A percentile compares a stretch with the other conserved stretches of the same genome.
Evolutionary conservation across 2,329 filamentous ascomycete genomes (phyloP).

Genomic region (Trichocomaceae sp.): DNA sequence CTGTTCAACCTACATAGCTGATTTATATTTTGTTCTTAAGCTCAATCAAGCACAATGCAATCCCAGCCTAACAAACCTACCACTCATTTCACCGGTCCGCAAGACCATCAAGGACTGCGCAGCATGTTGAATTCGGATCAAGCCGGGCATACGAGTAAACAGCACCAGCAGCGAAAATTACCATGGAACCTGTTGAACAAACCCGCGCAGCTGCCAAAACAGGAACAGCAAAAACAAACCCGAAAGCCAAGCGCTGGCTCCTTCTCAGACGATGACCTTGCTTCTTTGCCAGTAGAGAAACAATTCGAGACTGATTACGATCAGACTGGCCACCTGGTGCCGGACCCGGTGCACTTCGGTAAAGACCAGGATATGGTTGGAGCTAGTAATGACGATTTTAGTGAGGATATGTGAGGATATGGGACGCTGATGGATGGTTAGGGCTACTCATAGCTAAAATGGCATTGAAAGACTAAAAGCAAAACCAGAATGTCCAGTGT

Average conservation of each 20-base stretch:
- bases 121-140: neutral
- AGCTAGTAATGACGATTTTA: constrained; percentile 11
- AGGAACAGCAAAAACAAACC: neutral
- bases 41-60: neutral
- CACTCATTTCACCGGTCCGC: constrained; percentile 4
- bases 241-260: constrained; percentile 1
- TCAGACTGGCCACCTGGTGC: constrained; percentile 7
- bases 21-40: neutral
- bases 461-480: neutral
- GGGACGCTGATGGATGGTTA: too few species aligned
- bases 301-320: constrained; percentile 14
- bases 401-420: neutral
- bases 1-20: too few species aligned
- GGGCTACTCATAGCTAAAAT: neutral
- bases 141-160: neutral
- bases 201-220: neutral
- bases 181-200: neutral
- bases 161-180: neutral
- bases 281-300: constrained; percentile 8
- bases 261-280: constrained; percentile 8
- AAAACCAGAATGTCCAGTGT: neutral
- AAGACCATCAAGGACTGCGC: constrained; percentile 6
- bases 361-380: constrained; percentile 11
- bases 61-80: neutral
- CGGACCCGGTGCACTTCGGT: constrained; percentile 10